phyloP scores from a whole-genome alignment of 179 eudicot genomes.

The Beta lomatogona region DNA sequence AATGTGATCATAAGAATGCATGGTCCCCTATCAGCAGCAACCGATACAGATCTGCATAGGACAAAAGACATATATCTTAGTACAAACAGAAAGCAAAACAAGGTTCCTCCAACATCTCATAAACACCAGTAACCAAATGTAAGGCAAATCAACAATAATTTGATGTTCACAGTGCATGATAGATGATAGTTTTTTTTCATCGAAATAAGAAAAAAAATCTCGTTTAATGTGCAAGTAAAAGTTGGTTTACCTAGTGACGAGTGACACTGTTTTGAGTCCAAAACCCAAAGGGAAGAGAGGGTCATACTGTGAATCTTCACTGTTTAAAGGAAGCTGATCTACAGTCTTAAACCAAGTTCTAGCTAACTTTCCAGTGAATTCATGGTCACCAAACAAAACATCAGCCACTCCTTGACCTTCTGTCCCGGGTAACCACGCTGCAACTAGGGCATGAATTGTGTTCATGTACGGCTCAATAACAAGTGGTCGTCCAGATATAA shows the following conservation, averaged over 20 bases:
- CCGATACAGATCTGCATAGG: conserved; percentile 55
- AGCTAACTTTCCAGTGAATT: conserved; percentile 46
- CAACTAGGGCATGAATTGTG: conserved; percentile 46
- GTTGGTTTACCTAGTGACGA: conserved; percentile 38
- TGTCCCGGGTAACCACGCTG: conserved; percentile 63
- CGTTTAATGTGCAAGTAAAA: neutral
- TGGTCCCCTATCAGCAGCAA: conserved; percentile 43
- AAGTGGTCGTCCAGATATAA: conserved; percentile 56
- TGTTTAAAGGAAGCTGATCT: conserved; percentile 59
- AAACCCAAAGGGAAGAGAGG: conserved; percentile 55
- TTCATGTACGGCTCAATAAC: conserved; percentile 48
- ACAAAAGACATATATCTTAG: conserved; percentile 2
- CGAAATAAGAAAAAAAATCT: neutral
- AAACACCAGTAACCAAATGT: neutral
- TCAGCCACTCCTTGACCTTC: conserved; percentile 65
- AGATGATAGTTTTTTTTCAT: neutral
- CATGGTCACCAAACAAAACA: conserved; percentile 54
- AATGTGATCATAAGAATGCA: conserved; percentile 26
- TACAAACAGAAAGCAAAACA: too few relatives aligned
- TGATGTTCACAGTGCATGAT: neutral
- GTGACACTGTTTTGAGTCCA: conserved; percentile 43
- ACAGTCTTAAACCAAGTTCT: conserved; percentile 57
- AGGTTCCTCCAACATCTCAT: neutral
- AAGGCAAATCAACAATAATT: too few relatives aligned
- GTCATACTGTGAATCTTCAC: conserved; percentile 51